Evolutionary conservation across 495 filamentous ascomycete species (phyloP).

Genomic region (Trichoderma gamsii): DNA sequence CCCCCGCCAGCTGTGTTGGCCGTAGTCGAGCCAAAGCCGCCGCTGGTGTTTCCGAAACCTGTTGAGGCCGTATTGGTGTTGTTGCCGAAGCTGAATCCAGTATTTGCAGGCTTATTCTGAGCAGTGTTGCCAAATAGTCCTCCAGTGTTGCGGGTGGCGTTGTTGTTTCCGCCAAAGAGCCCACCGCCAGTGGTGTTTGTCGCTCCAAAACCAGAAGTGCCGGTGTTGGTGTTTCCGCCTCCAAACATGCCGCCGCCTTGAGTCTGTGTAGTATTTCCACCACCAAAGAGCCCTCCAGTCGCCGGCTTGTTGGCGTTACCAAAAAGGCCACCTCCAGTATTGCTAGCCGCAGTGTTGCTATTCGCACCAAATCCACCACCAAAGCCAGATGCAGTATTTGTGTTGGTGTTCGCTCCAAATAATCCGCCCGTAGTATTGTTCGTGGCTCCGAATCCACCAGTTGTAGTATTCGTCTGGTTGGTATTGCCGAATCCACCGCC

Average conservation of each 20-base stretch:
- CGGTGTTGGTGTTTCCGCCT: slow-evolving; percentile 33
- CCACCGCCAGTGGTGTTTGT: slow-evolving; percentile 25
- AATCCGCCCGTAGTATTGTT: slow-evolving; percentile 14
- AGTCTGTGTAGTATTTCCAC: slow-evolving; percentile 28
- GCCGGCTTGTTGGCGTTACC: slow-evolving; percentile 27
- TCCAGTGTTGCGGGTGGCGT: slow-evolving; percentile 15
- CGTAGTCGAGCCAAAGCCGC: slow-evolving; percentile 29
- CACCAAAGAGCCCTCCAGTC: slow-evolving; percentile 39
- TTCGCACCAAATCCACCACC: slow-evolving; percentile 9
- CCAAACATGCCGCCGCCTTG: slow-evolving; percentile 45
- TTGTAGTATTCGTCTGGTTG: slow-evolving; percentile 21
- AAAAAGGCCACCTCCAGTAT: slow-evolving; percentile 40
- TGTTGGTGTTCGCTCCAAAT: slow-evolving; percentile 21
- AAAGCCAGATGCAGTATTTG: slow-evolving; percentile 13
- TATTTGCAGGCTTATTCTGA: slow-evolving; percentile 32
- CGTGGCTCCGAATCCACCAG: slow-evolving; percentile 8
- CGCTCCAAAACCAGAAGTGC: slow-evolving; percentile 27
- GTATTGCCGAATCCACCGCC: slow-evolving; percentile 39
- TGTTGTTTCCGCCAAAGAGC: slow-evolving; percentile 40
- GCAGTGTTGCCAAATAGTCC: slow-evolving; percentile 42
- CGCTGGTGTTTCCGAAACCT: slow-evolving; percentile 29
- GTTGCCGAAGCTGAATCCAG: slow-evolving; percentile 30
- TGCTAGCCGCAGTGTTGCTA: slow-evolving; percentile 11
- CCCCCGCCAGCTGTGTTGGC: slow-evolving; percentile 36
- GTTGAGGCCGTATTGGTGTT: slow-evolving; percentile 27